Base-by-base conservation (phyloP, 2,329 filamentous ascomycete genomes). In the Teratosphaeria viscida region DNA sequence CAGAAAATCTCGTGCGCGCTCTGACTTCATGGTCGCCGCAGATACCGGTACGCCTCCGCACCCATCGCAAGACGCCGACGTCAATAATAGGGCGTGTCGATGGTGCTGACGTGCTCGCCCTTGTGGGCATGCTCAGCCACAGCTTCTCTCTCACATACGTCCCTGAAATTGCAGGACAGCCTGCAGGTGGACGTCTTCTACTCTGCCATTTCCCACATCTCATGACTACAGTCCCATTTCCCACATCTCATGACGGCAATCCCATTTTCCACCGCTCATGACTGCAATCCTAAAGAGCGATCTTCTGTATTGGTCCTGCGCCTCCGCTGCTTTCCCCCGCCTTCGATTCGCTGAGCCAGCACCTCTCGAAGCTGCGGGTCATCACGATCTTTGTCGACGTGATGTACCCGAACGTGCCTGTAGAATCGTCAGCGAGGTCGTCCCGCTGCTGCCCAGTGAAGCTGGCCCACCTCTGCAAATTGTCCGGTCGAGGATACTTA, bases 401-500 rank as follows among this genome's bases (percentile, higher is more conserved):
- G 94, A 72, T 97, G 92, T 52, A 94, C 90, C 58, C 90, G 85
- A 37, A 97, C 94, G 74, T 99, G 94, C 73, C 91, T 95, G 55
- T 43, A 16, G 14, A 14, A 12, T 29, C 39, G 47, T 29, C 32
- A 55, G 49, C 32, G n/a, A 57, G 55, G 23, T 39, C 10, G 55
- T 16, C 12, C 19, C 19, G 54, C 26, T 27, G 19, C 37, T 49
- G 8, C 29, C 12, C 26, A 16, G 29, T 72, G 26, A 54, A 32
- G 19, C 27, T 32, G 34, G 16, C 82, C 65, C 79, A 95, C 90
- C 92, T 85, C 78, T 96, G 92, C 59, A 99, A 77, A 78, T 97
- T 97, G 73, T 99, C 94, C 37, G 94, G 94, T 66, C 94, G 82
- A 5, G 94, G 94, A 72, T 97, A 97, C 71, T 88, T 92, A 73